phyloP scores from a whole-genome alignment of 371 early-diverging fungal genomes.

The Batkoa obscura region DNA sequence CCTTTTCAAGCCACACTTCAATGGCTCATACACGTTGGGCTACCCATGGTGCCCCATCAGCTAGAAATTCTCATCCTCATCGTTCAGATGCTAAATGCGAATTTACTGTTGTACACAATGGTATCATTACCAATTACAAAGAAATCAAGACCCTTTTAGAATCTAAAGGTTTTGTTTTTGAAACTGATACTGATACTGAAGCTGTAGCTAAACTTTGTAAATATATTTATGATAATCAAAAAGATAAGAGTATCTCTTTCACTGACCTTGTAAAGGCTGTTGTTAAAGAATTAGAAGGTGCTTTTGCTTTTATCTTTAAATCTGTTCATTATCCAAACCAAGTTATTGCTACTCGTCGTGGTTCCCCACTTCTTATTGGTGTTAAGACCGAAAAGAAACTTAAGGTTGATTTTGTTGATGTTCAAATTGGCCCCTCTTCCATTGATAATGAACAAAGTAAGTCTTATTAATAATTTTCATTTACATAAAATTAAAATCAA shows the following conservation, averaged over 20 bases:
- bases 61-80: conserved; percentile 95
- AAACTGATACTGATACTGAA: conserved; percentile 98
- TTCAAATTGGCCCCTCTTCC: conserved; percentile 26
- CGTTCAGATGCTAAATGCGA: conserved; percentile 74
- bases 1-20: conserved; percentile 66
- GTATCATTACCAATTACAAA: conserved; percentile 99
- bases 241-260: conserved; percentile 42
- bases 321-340: conserved; percentile 83
- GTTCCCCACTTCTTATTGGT: conserved; percentile 96
- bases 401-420: conserved; percentile 74
- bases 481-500: conserved; percentile 9
- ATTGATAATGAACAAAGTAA: background rate
- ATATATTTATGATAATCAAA: conserved; percentile 86
- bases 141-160: conserved; percentile 86
- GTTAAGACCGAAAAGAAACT: conserved; percentile 94
- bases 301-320: conserved; percentile 96
- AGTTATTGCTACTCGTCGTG: conserved; percentile 91
- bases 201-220: conserved; percentile 93
- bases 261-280: conserved; percentile 81
- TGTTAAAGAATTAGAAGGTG: conserved; percentile 93
- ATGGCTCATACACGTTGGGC: conserved; percentile 99
- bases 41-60: conserved; percentile 95
- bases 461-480: background rate
- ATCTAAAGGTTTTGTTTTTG: conserved; percentile 93
- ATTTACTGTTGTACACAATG: conserved; percentile 97